Conservation (phyloP, 306 rosid genomes). For the Geum urbanum region DNA sequence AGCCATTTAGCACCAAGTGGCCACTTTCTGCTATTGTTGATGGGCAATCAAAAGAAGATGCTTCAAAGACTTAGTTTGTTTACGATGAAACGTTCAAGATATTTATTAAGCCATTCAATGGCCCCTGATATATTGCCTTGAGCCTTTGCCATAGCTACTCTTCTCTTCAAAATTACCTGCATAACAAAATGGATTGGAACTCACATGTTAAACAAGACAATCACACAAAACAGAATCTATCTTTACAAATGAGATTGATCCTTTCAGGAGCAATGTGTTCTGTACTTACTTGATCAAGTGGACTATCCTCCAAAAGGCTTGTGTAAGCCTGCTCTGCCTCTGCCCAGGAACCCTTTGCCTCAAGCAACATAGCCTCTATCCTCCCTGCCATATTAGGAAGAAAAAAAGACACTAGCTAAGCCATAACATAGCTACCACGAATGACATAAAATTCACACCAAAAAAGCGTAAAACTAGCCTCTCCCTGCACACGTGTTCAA, state of each 20-base stretch:
- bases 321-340: conserved; percentile 86
- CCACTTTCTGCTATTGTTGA: conserved; percentile 25
- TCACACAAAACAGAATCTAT: background rate
- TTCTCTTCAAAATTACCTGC: conserved; percentile 80
- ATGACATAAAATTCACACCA: too few relatives aligned
- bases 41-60: conserved; percentile 13
- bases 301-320: conserved; percentile 87
- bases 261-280: background rate
- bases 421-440: too few relatives aligned
- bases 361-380: too few relatives aligned
- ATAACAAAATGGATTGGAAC: conserved; percentile 18
- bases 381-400: too few relatives aligned
- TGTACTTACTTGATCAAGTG: conserved; percentile 78
- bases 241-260: background rate
- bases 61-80: conserved; percentile 31
- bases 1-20: conserved; percentile 13
- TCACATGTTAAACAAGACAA: background rate
- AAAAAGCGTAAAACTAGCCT: too few relatives aligned
- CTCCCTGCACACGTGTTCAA: too few relatives aligned
- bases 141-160: conserved; percentile 93
- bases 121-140: conserved; percentile 82
- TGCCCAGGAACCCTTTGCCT: too few relatives aligned
- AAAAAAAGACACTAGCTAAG: too few relatives aligned
- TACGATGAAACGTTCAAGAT: conserved; percentile 70
- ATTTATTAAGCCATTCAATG: conserved; percentile 82